Base-by-base conservation (phyloP, 495 filamentous ascomycete species). In the Aspergillus leporis region DNA sequence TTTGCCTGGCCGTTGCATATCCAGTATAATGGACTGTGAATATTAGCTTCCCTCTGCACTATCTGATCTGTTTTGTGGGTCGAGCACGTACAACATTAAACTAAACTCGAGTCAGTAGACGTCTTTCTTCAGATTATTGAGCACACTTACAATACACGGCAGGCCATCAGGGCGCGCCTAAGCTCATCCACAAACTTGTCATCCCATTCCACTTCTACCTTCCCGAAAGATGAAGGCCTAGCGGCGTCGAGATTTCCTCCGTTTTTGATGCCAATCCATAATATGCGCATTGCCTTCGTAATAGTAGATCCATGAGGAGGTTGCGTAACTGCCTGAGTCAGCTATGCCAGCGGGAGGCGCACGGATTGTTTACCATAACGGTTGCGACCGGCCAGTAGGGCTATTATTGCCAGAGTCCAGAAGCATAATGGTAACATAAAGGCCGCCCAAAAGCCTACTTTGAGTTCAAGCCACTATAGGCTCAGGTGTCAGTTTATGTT, bases 161-260 rank as follows among this genome's bases (percentile, higher is more conserved):
- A 88, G 45, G 85, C 86, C 43, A 74, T 72, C 50, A 87, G 76
- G 19, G 85, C 84, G 63, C 86, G 78, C 34, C 70, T 70, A 6
- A 89, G 77, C 64, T 87, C 81, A 55, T 85, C 82, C n/a, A 85
- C 83, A 80, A 82, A 87, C 32, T 75, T 74, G 56, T 88, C 85
- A 60, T 86, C 81, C 53, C 87, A 88, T 10, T 76, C 78, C 80
- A 85, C n/a, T 5, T 1, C 47, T 14, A 0, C 28, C 30, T 50
- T 25, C 10, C 28, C 21, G 0, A 50, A 19, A 25, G 25, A 13
- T 13, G 25, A 36, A 53, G 62, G 67, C 13, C 51, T 50, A 5
- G 65, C 59, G n/a, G 51, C 38, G 7, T 55, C 40, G 55, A 70
- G 61, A 16, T 64, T 59, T 57, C 62, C 65, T 5, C 61, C 46